Percentiles rank a stretch among this genome's conserved stretches.
Conservation (phyloP, 1,284 basidiomycete species). For the Cryptococcus deneoformans region DNA sequence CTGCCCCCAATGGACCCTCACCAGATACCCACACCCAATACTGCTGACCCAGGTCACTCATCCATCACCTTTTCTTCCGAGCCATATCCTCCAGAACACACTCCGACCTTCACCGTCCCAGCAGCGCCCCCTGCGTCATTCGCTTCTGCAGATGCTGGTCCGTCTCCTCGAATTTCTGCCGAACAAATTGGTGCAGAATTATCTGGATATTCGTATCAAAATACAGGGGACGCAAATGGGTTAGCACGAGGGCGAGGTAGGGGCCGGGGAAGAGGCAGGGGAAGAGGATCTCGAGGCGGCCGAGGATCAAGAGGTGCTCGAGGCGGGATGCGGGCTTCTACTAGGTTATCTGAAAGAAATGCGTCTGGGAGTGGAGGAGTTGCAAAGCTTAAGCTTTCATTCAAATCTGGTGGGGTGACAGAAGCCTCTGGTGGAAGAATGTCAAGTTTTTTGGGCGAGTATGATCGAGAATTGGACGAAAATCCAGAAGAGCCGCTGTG, state of each 20-base stretch:
- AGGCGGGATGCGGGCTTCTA: constrained; percentile 8
- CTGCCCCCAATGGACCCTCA: too few species aligned
- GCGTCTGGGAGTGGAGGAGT: constrained; percentile 1
- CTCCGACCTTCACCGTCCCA: too few species aligned
- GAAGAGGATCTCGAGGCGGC: constrained; percentile 3
- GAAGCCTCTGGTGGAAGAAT: constrained; percentile 22
- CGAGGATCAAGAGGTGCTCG: constrained; percentile 7
- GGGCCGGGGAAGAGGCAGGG: constrained; percentile 3
- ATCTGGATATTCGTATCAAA: too few species aligned
- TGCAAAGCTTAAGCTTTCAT: constrained; percentile 36
- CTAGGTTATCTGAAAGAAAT: constrained; percentile 12
- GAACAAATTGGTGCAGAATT: too few species aligned
- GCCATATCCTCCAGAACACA: too few species aligned
- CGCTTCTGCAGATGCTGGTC: too few species aligned
- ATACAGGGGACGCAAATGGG: too few species aligned
- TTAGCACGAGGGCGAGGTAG: not conserved
- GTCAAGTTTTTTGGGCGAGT: constrained; percentile 78
- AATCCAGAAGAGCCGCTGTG: constrained; percentile 81
- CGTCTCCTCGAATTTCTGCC: too few species aligned
- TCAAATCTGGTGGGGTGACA: constrained; percentile 23
- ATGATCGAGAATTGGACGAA: constrained; percentile 92
- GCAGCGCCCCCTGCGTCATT: too few species aligned
- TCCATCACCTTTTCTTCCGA: too few species aligned
- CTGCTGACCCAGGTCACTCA: too few species aligned
- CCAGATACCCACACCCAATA: too few species aligned